A percentile compares a stretch with the other conserved stretches of the same genome.
Conservation (phyloP, 345 rosid genomes). For the Cardamine chenopodiifolia region DNA sequence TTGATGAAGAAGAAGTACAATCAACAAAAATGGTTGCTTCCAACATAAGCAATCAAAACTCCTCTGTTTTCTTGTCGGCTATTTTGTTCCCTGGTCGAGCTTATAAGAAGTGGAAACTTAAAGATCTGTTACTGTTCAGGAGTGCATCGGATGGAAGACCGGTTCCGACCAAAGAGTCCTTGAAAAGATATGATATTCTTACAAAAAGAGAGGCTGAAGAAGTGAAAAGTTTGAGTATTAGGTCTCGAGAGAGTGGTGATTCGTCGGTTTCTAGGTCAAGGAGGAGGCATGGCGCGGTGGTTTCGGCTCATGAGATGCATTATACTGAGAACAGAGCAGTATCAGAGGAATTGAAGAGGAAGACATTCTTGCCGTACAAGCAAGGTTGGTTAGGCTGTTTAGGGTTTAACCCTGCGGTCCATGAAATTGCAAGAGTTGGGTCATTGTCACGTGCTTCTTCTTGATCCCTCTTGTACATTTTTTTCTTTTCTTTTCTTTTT, state of each 20-base stretch:
- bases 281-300: slow-evolving; percentile 44
- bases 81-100: slow-evolving; percentile 57
- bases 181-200: slow-evolving; percentile 52
- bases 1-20: slow-evolving; percentile 48
- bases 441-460: slow-evolving; percentile 66
- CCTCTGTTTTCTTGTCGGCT: slow-evolving; percentile 63
- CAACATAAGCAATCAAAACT: slow-evolving; percentile 41
- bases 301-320: slow-evolving; percentile 86
- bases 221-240: slow-evolving; percentile 56
- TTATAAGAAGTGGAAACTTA: slow-evolving; percentile 78
- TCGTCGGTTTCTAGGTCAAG: slow-evolving; percentile 47
- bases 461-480: slow-evolving; percentile 25
- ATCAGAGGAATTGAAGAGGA: slow-evolving; percentile 87
- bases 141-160: slow-evolving; percentile 95
- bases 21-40: slow-evolving; percentile 42
- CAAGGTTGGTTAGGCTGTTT: slow-evolving; percentile 88
- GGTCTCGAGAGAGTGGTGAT: slow-evolving; percentile 64
- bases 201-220: slow-evolving; percentile 62
- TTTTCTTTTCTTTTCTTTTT: slow-evolving; percentile 1
- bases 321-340: slow-evolving; percentile 84
- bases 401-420: slow-evolving; percentile 72
- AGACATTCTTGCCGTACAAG: slow-evolving; percentile 86
- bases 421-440: slow-evolving; percentile 71
- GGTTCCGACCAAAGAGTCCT: slow-evolving; percentile 48
- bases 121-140: slow-evolving; percentile 74